These are phyloP conservation scores for Osmanthus fragrans DNA, from an alignment of 257 asterid species.

Conservation along the genomic window DNA sequence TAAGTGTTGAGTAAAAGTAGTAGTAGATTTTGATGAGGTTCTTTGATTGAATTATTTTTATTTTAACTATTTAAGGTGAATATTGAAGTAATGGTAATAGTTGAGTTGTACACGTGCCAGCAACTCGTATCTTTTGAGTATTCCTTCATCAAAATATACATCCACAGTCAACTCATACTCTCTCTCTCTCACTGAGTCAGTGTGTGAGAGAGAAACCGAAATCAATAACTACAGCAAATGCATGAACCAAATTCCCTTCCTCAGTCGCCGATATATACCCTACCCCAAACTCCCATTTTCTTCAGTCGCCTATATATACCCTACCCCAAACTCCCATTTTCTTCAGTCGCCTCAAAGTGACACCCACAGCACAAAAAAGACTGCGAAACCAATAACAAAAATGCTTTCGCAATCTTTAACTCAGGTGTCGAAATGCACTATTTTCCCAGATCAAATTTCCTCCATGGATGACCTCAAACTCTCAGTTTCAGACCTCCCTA, in stretches of 20 bases:
- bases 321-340: constrained; percentile 16
- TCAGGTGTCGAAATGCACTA: constrained; percentile 33
- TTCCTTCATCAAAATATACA: constrained; percentile 13
- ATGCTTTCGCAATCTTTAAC: constrained; percentile 47
- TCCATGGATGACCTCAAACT: constrained; percentile 37
- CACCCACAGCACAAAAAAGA: neutral
- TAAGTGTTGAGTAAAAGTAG: too few relatives aligned
- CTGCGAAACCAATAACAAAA: neutral
- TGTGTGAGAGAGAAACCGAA: neutral
- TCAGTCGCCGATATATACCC: neutral
- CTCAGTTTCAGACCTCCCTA: constrained; percentile 47
- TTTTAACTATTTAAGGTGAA: too few relatives aligned
- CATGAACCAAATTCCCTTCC: constrained; percentile 39
- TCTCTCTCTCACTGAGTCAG: neutral
- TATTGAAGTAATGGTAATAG: neutral
- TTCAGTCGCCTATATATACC: constrained; percentile 23
- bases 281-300: constrained; percentile 16
- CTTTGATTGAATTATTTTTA: too few relatives aligned
- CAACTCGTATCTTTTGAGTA: constrained; percentile 34
- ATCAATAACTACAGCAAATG: constrained; percentile 31
- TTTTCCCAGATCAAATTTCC: constrained; percentile 50
- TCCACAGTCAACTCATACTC: constrained; percentile 27
- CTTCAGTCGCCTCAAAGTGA: constrained; percentile 27
- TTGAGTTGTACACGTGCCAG: constrained; percentile 33
- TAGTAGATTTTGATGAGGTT: too few relatives aligned